phyloP scores from a whole-genome alignment of 2,329 filamentous ascomycete species.

The Colletotrichum sp. region DNA sequence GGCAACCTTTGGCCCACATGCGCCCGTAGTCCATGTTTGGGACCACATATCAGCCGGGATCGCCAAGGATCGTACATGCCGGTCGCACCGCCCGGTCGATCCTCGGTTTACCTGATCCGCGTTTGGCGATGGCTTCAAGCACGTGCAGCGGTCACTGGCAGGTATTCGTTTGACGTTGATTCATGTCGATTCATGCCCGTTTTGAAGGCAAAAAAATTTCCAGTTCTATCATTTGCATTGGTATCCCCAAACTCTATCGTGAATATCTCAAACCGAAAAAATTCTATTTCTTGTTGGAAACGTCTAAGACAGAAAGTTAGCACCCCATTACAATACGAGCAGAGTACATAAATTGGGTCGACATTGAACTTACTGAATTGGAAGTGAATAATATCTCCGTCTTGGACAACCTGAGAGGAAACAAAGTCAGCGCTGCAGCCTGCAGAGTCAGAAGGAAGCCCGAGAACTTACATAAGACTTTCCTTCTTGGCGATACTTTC shows the following conservation, averaged over 20 bases:
- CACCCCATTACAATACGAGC: neutral
- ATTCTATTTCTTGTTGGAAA: slow-evolving; percentile 5
- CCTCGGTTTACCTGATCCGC: neutral
- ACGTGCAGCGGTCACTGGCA: neutral
- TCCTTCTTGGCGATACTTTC: slow-evolving; percentile 49
- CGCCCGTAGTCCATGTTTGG: neutral
- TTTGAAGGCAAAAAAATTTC: rapidly evolving
- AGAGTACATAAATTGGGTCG: no score
- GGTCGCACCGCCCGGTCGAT: neutral
- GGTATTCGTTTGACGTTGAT: neutral
- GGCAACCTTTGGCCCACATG: neutral
- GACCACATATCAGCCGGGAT: neutral
- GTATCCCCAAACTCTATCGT: neutral
- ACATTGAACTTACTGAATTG: slow-evolving; percentile 38
- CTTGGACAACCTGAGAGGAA: slow-evolving; percentile 34
- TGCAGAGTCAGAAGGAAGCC: neutral
- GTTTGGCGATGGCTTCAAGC: neutral
- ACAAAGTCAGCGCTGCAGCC: slow-evolving; percentile 22
- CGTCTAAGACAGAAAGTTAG: neutral
- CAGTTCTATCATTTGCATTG: neutral
- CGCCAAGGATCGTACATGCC: neutral
- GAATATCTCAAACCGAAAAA: neutral
- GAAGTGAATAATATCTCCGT: slow-evolving; percentile 48
- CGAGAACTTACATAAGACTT: slow-evolving; percentile 41
- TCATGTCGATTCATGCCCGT: neutral